A percentile compares a stretch with the other conserved stretches of the same genome.
Evolutionary conservation across 208 protist genomes (phyloP).

Genomic region (Angomonas deanei): DNA sequence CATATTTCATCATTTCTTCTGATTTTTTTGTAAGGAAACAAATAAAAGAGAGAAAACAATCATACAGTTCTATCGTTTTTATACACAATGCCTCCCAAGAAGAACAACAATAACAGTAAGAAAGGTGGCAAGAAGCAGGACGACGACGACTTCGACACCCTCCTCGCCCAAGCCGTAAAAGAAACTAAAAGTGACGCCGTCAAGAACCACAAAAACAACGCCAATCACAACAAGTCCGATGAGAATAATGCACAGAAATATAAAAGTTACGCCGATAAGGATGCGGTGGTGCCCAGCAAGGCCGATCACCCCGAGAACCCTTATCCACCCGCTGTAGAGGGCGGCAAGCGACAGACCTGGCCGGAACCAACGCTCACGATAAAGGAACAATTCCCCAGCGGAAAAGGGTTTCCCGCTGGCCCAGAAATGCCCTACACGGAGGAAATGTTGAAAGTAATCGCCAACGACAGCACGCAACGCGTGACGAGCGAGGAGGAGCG

Average conservation of each 20-base stretch:
- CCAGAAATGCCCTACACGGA: not conserved
- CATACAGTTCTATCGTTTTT: too few species aligned
- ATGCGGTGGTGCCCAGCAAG: constrained; percentile 37
- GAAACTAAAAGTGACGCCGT: constrained; percentile 36
- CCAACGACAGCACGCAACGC: constrained; percentile 76
- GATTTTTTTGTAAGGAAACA: too few species aligned
- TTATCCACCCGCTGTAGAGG: constrained; percentile 39
- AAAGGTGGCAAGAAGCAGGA: constrained; percentile 14
- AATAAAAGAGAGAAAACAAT: too few species aligned
- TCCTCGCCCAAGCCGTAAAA: constrained; percentile 59
- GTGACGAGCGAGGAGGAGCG: constrained; percentile 91
- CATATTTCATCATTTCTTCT: constrained; percentile 5
- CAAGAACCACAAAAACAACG: constrained; percentile 32
- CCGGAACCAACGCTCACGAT: constrained; percentile 76
- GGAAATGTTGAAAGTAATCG: not conserved
- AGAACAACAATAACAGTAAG: constrained; percentile 8
- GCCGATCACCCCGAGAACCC: constrained; percentile 79
- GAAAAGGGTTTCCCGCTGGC: constrained; percentile 10
- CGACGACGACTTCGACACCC: constrained; percentile 71
- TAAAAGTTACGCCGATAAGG: constrained; percentile 30
- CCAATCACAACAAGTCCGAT: constrained; percentile 1
- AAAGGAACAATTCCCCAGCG: not conserved
- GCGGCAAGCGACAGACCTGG: constrained; percentile 83
- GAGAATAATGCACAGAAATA: constrained; percentile 16
- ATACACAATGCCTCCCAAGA: constrained; percentile 7